These are phyloP conservation scores for Blastobotrys petasosporus DNA, from an alignment of 1,139 yeast species.

Conservation along the genomic window DNA sequence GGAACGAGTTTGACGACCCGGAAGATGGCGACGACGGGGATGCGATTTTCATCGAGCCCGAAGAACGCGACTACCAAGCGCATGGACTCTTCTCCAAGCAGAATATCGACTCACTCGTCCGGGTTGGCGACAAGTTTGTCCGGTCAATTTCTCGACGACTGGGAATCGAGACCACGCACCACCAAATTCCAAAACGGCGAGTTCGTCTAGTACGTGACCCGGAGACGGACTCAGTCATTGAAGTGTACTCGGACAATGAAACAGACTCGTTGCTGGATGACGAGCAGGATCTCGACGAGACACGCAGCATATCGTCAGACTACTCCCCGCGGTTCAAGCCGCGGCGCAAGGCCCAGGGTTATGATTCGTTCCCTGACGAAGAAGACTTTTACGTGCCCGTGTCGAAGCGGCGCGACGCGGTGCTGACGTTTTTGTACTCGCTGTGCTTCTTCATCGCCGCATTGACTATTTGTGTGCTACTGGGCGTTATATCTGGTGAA, in stretches of 20 bases:
- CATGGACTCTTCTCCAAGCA: conserved; percentile 32
- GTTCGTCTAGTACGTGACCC: conserved; percentile 9
- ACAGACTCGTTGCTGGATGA: conserved; percentile 7
- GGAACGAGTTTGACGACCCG: conserved; percentile 71
- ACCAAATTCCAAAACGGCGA: not conserved
- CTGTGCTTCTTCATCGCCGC: conserved; percentile 40
- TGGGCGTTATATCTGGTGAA: conserved; percentile 41
- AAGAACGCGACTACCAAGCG: conserved; percentile 21
- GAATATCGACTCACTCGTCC: conserved; percentile 32
- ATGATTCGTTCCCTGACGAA: conserved; percentile 25
- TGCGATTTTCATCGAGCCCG: conserved; percentile 33
- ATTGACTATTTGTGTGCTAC: conserved; percentile 42
- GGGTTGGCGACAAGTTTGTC: conserved; percentile 23
- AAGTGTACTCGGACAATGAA: conserved; percentile 7
- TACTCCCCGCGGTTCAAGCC: conserved; percentile 25
- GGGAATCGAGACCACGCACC: conserved; percentile 10
- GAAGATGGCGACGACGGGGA: conserved; percentile 41
- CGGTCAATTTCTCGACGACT: conserved; percentile 15
- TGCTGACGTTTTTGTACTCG: conserved; percentile 43
- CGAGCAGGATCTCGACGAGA: conserved; percentile 11
- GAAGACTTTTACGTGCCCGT: conserved; percentile 13
- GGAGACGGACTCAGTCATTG: conserved; percentile 14
- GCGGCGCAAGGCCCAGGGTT: conserved; percentile 5
- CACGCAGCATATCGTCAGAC: not conserved
- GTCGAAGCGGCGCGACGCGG: conserved; percentile 39